A percentile compares a stretch with the other conserved stretches of the same genome.
These are phyloP conservation scores for Lepiota venenata DNA, from an alignment of 768 basidiomycete genomes.

Conservation along the genomic window DNA sequence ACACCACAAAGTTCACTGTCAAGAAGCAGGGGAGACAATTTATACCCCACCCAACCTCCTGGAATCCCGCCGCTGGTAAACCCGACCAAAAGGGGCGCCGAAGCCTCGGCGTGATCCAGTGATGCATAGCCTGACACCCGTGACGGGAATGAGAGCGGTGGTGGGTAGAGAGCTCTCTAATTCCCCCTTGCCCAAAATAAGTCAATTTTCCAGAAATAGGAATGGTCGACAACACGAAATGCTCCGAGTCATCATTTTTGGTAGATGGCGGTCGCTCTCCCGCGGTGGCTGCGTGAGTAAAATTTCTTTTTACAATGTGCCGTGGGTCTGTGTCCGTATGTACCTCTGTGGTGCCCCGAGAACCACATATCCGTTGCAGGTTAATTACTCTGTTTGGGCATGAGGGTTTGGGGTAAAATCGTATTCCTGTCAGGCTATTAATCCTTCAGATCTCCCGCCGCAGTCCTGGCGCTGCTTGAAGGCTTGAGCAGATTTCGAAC, in stretches of 20 bases:
- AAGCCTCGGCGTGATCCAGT: conserved; percentile 10
- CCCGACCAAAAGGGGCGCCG: background rate
- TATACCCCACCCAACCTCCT: background rate
- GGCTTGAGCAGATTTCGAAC: too few species aligned
- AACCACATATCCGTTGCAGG: too few species aligned
- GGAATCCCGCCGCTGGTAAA: background rate
- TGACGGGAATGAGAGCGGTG: too few species aligned
- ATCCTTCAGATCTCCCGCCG: too few species aligned
- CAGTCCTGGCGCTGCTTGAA: too few species aligned
- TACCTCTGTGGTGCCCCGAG: too few species aligned
- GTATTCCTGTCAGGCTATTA: too few species aligned
- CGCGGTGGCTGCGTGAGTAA: conserved; percentile 4
- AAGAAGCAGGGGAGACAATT: too few species aligned
- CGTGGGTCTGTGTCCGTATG: too few species aligned
- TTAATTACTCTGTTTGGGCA: too few species aligned
- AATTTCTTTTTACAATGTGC: background rate
- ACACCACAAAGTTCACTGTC: background rate
- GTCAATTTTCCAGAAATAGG: conserved; percentile 11
- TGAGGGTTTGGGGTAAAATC: too few species aligned
- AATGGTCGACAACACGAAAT: background rate
- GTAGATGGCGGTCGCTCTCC: conserved; percentile 1
- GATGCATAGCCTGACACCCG: background rate
- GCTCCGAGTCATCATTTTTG: background rate
- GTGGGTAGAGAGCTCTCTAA: background rate
- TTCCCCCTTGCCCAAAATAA: conserved; percentile 6